Base-by-base conservation (phyloP, 305 asterid species). In the Fraxinus greggii region DNA sequence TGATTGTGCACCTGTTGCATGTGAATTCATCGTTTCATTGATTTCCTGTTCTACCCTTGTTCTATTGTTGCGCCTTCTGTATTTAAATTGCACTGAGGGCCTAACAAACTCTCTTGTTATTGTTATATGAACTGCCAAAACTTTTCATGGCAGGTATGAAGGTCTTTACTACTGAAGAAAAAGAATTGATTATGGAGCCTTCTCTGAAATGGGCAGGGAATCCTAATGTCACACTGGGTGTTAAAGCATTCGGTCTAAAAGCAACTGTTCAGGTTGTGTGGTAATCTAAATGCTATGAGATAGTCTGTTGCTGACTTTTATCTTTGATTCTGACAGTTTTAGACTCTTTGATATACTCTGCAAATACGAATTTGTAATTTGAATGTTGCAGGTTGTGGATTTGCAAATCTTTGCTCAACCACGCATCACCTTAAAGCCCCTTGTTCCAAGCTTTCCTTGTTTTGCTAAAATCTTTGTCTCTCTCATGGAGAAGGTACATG, bases 381-480 rank as follows among this genome's bases (percentile, higher is more conserved):
- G 75, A 69, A 29, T 74, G 45, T 82, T 87, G 81, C 95, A 97
- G 99, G 93, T 92, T 79, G 91, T 97, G 81, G 98, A 97, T 89
- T 87, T 97, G 88, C 98, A 97, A 86, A 87, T 93, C 78, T 97
- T 97, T 89, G 98, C 98, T 81, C 91, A 89, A 31, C 99, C 99
- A 23, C 99, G 98, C 74, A 94, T 97, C 86, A 94, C 99, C 78
- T 85, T 97, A 51, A 97, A 93, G 91, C 99, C 99, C 85, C 90
- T 97, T 79, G 99, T 97, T 85, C 98, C 99, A 73, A 97, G 99
- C 89, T 97, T 97, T 89, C 99, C 99, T 76, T 97, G 99, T 85
- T 97, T 94, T 83, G 94, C 95, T 83, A 91, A 89, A 79, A 94
- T 94, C 35, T 70, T 28, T 63, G 97, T 94, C 78, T 92, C 98